Evolutionary conservation across 352 stramenopile genomes (phyloP), one percentile per base, ranked within the genome.

Genomic region (Elongisporangium prolatum): DNA sequence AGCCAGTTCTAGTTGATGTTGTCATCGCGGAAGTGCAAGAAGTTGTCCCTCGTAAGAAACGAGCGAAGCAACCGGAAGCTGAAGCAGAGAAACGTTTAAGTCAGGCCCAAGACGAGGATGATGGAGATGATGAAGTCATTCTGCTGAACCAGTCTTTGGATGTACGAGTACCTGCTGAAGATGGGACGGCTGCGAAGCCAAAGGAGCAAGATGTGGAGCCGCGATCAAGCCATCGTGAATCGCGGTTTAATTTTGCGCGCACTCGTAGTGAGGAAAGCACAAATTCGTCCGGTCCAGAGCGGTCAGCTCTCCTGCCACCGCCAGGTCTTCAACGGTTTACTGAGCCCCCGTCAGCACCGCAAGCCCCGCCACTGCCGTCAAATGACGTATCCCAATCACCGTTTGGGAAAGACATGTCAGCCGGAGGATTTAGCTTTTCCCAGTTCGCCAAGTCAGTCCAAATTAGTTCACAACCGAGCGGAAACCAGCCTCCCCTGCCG

Each of bases 21-120:
- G 57, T 91, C 1, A 44, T 93, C 16, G 83, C 74, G 2, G 59
- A 84, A 17, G 73, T 82, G 21, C 60, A 90, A 64, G 76, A 89
- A 53, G 63, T 90, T 24, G 57, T 91, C 18, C 69, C 73, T 9
- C 62, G 58, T 7, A 75, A 75, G 52, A 74, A 75, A 10, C 1
- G 18, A 6, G 10, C 52, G 20, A 11, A 40, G 14, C 24, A 64
- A n/a, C 44, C 65, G 34, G 44, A 65, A 56, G 44, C 13, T 37
- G 20, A 62, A 34, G 18, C 6, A 6, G 1, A 21, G 17, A 10
- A 2, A 24, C 37, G 11, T 38, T 38, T 10, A 10, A 38, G 3
- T 10, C 3, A 38, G 11, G 22, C 13, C 11, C 38, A 63, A 51
- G 50, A 57, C 16, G 55, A 60, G n/a, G 50, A 51, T 7, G 49